A percentile compares a stretch with the other conserved stretches of the same genome.
Conservation (phyloP, 805 yeast species). For the Ogataea trehaloabstinens region DNA sequence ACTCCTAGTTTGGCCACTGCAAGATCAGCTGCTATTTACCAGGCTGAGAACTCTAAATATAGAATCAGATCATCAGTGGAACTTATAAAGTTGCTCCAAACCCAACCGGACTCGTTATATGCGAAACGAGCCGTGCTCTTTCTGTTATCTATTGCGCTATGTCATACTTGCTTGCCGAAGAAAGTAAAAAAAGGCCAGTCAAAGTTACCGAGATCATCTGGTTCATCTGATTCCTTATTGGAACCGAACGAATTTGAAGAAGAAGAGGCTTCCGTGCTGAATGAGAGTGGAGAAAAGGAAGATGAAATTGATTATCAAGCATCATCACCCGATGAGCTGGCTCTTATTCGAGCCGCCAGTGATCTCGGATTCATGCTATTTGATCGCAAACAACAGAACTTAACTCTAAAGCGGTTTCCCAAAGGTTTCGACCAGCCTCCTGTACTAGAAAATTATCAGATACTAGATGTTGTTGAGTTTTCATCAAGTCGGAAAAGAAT, state of each 20-base stretch:
- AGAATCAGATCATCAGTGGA: conserved; percentile 60
- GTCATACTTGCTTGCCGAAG: conserved; percentile 88
- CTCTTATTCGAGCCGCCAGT: conserved; percentile 89
- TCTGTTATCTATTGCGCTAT: conserved; percentile 75
- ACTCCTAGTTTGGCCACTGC: conserved; percentile 25
- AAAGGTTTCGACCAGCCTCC: conserved; percentile 70
- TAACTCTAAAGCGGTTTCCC: conserved; percentile 79
- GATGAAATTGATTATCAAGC: conserved; percentile 79
- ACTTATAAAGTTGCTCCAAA: conserved; percentile 66
- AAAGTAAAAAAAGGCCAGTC: conserved; percentile 25
- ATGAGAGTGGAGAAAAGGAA: conserved; percentile 17
- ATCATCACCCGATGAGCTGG: conserved; percentile 95
- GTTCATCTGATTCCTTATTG: neutral
- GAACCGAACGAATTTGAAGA: conserved; percentile 5
- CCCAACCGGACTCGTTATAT: conserved; percentile 66
- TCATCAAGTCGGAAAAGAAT: conserved; percentile 86
- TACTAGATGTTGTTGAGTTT: conserved; percentile 82
- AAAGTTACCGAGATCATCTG: conserved; percentile 22
- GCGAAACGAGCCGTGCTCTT: conserved; percentile 76
- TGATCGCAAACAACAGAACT: conserved; percentile 57
- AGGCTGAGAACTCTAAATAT: conserved; percentile 2
- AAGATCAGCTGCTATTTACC: conserved; percentile 42
- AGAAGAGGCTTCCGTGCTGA: conserved; percentile 1
- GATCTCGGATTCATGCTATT: conserved; percentile 89
- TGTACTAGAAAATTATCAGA: conserved; percentile 62